phyloP scores from a whole-genome alignment of 1,139 yeast species.

The Suhomyces bribrorum region DNA sequence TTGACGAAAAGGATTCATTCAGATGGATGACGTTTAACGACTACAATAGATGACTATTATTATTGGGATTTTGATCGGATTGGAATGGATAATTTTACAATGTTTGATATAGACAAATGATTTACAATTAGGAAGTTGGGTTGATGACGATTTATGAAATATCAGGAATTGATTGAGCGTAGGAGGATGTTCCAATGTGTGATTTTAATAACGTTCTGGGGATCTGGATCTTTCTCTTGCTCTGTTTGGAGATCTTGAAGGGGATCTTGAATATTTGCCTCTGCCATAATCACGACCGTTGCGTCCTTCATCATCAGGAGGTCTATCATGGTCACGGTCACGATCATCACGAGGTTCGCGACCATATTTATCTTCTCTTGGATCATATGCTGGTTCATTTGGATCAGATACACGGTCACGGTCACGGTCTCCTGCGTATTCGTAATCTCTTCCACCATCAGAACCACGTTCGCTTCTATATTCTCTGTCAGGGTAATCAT shows the following conservation, averaged over 20 bases:
- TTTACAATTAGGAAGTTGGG: conserved; percentile 2
- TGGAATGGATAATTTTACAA: conserved; percentile 3
- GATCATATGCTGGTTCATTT: conserved; percentile 24
- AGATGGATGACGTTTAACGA: not conserved
- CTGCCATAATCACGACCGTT: conserved; percentile 22
- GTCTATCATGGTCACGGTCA: conserved; percentile 16
- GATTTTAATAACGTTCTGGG: conserved; percentile 35
- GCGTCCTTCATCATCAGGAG: conserved; percentile 14
- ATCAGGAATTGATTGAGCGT: conserved; percentile 36
- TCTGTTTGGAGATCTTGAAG: conserved; percentile 44
- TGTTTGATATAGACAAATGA: conserved; percentile 2
- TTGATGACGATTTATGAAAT: conserved; percentile 2
- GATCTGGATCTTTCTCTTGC: conserved; percentile 40
- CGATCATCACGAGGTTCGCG: conserved; percentile 17
- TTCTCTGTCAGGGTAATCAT: conserved; percentile 17
- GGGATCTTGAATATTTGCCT: conserved; percentile 40
- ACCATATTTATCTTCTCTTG: conserved; percentile 18
- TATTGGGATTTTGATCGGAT: not conserved
- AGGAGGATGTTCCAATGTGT: too few species aligned
- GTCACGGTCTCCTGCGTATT: conserved; percentile 16
- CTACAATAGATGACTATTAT: not conserved
- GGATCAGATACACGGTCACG: conserved; percentile 16
- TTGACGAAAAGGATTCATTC: not conserved
- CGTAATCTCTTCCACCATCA: conserved; percentile 22
- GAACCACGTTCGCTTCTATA: conserved; percentile 17